Evolutionary conservation across 2,329 filamentous ascomycete species (phyloP).

Genomic region (Ceratocystis colombiana): DNA sequence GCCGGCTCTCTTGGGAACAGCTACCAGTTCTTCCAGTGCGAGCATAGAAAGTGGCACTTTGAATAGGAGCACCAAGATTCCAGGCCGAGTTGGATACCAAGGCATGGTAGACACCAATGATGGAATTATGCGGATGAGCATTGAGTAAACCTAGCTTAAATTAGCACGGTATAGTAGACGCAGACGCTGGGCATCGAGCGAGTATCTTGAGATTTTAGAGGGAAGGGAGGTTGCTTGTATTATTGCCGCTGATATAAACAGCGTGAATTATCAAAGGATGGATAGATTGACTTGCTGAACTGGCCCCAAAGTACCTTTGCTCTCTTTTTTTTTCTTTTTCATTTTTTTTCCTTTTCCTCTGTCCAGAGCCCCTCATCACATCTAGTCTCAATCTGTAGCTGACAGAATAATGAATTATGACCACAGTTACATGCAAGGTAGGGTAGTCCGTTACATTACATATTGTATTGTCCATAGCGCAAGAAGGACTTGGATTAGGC

Average conservation of each 20-base stretch:
- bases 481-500: background rate
- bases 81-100: constrained; percentile 66
- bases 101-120: constrained; percentile 96
- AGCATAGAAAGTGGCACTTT: constrained; percentile 34
- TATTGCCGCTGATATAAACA: too few species aligned
- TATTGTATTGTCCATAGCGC: background rate
- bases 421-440: background rate
- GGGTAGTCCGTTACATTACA: background rate
- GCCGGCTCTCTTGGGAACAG: constrained; percentile 27
- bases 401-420: constrained; percentile 23
- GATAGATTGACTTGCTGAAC: too few species aligned
- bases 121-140: constrained; percentile 92
- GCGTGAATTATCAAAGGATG: too few species aligned
- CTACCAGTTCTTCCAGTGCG: constrained; percentile 37
- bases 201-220: background rate
- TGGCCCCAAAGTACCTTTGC: too few species aligned
- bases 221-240: background rate
- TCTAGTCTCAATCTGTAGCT: constrained; percentile 11
- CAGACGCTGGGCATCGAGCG: too few species aligned
- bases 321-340: too few species aligned
- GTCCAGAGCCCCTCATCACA: background rate
- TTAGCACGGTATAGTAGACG: too few species aligned
- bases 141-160: constrained; percentile 49
- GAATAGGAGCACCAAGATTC: constrained; percentile 41
- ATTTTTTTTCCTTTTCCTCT: background rate